Conservation (phyloP, 2,329 filamentous ascomycete genomes). For the Harringtonia aguacate region DNA sequence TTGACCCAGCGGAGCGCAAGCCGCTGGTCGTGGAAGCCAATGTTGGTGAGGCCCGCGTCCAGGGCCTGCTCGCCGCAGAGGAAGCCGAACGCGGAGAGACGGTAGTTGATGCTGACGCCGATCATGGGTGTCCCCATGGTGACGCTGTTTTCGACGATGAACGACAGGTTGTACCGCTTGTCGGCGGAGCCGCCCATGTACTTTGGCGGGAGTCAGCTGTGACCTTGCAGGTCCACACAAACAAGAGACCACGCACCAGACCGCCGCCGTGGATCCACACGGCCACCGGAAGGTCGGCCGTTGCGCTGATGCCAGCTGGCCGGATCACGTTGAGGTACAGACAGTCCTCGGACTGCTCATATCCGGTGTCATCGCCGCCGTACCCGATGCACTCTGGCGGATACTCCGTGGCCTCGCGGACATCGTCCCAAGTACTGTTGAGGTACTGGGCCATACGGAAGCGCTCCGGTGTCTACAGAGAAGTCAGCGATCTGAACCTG, state of each 20-base stretch:
- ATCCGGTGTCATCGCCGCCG: constrained; percentile 20
- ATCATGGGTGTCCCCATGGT: constrained; percentile 33
- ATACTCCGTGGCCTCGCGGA: constrained; percentile 31
- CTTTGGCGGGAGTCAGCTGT: neutral
- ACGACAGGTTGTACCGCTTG: constrained; percentile 47
- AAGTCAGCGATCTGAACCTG: neutral
- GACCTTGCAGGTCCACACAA: neutral
- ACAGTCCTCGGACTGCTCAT: constrained; percentile 39
- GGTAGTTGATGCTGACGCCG: constrained; percentile 34
- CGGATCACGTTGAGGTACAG: constrained; percentile 52
- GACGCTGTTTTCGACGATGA: constrained; percentile 37
- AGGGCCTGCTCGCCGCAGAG: constrained; percentile 31
- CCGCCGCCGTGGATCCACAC: constrained; percentile 46
- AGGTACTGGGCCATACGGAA: constrained; percentile 10
- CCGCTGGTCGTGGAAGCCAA: constrained; percentile 39
- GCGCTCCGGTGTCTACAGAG: constrained; percentile 28
- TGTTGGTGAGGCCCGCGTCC: constrained; percentile 33
- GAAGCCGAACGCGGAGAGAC: constrained; percentile 40
- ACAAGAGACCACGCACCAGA: constrained; percentile 1
- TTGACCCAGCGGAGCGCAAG: constrained; percentile 38
- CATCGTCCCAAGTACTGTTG: constrained; percentile 31
- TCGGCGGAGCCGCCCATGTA: constrained; percentile 30
- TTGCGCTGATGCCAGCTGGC: constrained; percentile 30
- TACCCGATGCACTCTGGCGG: constrained; percentile 39
- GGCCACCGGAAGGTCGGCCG: constrained; percentile 32